Percentiles rank a stretch among this genome's conserved stretches.
Evolutionary conservation across 139 green algal species (phyloP).

Genomic region (Bryopsis sp.): DNA sequence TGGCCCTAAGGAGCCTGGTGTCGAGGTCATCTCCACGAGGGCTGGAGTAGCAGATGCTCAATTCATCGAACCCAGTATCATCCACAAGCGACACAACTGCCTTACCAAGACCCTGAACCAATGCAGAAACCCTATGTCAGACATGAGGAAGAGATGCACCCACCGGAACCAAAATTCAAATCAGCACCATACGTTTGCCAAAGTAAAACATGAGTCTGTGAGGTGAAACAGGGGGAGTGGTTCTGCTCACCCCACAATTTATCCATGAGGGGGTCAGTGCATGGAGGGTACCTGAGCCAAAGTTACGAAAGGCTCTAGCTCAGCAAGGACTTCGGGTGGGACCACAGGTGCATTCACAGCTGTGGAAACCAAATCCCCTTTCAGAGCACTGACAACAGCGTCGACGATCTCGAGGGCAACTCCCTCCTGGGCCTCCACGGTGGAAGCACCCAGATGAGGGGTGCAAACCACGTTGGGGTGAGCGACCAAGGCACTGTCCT

Average conservation of each 20-base stretch:
- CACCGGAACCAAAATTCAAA: too few relatives aligned
- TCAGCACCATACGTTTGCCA: too few relatives aligned
- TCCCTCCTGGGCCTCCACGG: conserved; percentile 86
- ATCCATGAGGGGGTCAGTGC: too few relatives aligned
- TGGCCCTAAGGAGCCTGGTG: conserved; percentile 87
- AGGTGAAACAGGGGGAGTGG: too few relatives aligned
- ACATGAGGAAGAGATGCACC: too few relatives aligned
- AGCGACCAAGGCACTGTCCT: conserved; percentile 56
- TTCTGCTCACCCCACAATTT: too few relatives aligned
- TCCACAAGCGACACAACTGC: conserved; percentile 53
- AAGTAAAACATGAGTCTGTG: too few relatives aligned
- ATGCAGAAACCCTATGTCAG: too few relatives aligned
- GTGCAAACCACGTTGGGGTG: conserved; percentile 84
- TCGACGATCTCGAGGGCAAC: conserved; percentile 92
- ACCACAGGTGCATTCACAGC: conserved; percentile 93
- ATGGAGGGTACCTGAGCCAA: conserved; percentile 37
- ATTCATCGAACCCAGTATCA: conserved; percentile 60
- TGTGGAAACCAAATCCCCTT: conserved; percentile 73
- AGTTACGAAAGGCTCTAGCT: conserved; percentile 81
- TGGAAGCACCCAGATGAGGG: conserved; percentile 88
- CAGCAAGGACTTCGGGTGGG: conserved; percentile 77
- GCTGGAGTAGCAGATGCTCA: conserved; percentile 73
- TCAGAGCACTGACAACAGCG: conserved; percentile 79
- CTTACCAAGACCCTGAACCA: conserved; percentile 64
- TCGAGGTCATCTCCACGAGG: conserved; percentile 79